Conservation (phyloP, 345 rosid species). For the Salix suchowensis region DNA sequence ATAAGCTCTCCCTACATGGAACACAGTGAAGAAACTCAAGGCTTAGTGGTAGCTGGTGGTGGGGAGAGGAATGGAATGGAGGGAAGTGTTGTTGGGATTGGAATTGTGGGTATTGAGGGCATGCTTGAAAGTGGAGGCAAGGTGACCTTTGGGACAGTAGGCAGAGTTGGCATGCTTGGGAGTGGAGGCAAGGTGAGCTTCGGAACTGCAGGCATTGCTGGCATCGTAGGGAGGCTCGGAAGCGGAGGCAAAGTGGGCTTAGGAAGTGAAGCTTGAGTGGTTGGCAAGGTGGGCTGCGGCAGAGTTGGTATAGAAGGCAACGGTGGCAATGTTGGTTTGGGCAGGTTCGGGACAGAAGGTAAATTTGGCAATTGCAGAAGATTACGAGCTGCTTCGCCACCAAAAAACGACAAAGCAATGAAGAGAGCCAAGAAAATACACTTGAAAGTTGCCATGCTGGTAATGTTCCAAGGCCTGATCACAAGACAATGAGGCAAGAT, state of each 20-base stretch:
- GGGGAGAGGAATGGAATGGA: too few species aligned
- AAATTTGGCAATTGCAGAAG: slow-evolving; percentile 17
- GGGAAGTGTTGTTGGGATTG: too few species aligned
- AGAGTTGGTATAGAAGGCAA: not conserved
- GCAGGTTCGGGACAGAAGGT: not conserved
- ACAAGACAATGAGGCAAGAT: too few species aligned
- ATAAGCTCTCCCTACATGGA: too few species aligned
- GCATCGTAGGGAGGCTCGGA: too few species aligned
- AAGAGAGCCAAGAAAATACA: not conserved
- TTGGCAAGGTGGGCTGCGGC: too few species aligned
- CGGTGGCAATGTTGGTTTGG: slow-evolving; percentile 10
- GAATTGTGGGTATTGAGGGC: not conserved
- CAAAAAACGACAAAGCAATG: slow-evolving; percentile 13
- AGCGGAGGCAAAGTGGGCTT: slow-evolving; percentile 1
- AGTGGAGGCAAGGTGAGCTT: not conserved
- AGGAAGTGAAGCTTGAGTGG: slow-evolving; percentile 6
- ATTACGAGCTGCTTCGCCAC: slow-evolving; percentile 26
- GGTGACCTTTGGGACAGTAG: slow-evolving; percentile 5
- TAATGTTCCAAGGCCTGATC: too few species aligned
- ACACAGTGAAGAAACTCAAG: too few species aligned
- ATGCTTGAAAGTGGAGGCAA: slow-evolving; percentile 24
- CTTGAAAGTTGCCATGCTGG: not conserved
- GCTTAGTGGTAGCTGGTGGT: too few species aligned
- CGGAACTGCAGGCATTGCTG: not conserved
- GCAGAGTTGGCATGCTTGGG: slow-evolving; percentile 7